phyloP scores from a whole-genome alignment of 2,329 filamentous ascomycete genomes.

The Ilyonectria destructans region DNA sequence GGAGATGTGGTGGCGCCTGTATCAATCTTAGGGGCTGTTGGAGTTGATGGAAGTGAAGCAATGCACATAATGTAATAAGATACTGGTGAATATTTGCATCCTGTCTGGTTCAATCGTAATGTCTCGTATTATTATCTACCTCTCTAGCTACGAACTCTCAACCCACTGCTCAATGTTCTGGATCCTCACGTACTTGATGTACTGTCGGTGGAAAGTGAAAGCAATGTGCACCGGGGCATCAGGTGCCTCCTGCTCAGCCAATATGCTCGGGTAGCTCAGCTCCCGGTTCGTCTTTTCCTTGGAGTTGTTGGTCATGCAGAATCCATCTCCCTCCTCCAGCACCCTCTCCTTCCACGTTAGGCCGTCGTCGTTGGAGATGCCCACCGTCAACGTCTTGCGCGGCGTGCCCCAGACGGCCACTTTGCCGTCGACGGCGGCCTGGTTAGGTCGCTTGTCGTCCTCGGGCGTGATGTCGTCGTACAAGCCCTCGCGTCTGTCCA shows the following conservation, averaged over 20 bases:
- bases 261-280: conserved; percentile 62
- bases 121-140: not conserved
- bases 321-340: conserved; percentile 62
- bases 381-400: conserved; percentile 54
- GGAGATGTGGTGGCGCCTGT: too few species aligned
- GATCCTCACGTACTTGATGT: conserved; percentile 59
- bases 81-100: not conserved
- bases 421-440: conserved; percentile 54
- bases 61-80: too few species aligned
- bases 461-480: conserved; percentile 63
- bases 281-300: conserved; percentile 60
- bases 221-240: conserved; percentile 54
- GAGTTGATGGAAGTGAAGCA: too few species aligned
- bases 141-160: not conserved
- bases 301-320: conserved; percentile 63
- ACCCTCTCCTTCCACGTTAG: conserved; percentile 57
- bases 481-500: conserved; percentile 56
- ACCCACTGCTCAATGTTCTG: conserved; percentile 49
- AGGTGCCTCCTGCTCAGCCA: conserved; percentile 39
- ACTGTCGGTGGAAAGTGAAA: conserved; percentile 61
- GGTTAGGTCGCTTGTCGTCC: conserved; percentile 58
- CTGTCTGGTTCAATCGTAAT: not conserved
- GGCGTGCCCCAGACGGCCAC: conserved; percentile 63
- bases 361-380: conserved; percentile 55
- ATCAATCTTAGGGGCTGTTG: too few species aligned